Evolutionary conservation across 768 basidiomycete species (phyloP).

Genomic region (Rhodotorula diobovata): DNA sequence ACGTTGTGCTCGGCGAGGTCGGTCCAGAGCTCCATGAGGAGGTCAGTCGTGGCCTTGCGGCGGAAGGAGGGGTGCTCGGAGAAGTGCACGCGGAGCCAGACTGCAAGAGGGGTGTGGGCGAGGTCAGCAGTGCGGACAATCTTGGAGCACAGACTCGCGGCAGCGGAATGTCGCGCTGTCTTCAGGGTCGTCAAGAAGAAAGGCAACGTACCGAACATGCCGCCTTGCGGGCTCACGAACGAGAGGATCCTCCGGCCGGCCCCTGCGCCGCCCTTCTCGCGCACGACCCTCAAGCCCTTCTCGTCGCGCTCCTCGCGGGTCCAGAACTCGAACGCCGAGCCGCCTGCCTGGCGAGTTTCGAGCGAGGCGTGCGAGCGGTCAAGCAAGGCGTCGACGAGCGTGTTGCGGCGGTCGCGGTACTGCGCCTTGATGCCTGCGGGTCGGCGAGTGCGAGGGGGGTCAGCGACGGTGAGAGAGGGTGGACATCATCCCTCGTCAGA

Average conservation of each 20-base stretch:
- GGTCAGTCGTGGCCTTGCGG: slow-evolving; percentile 46
- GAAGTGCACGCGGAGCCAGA: slow-evolving; percentile 63
- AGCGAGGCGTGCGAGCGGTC: slow-evolving; percentile 53
- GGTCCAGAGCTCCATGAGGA: slow-evolving; percentile 59
- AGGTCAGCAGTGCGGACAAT: no score
- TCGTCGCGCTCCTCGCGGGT: slow-evolving; percentile 48
- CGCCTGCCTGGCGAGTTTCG: slow-evolving; percentile 52
- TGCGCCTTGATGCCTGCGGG: slow-evolving; percentile 54
- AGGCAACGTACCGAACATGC: slow-evolving; percentile 68
- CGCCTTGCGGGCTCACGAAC: slow-evolving; percentile 70
- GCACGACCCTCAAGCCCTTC: slow-evolving; percentile 55
- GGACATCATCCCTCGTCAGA: not conserved
- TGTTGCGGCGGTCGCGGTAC: slow-evolving; percentile 60
- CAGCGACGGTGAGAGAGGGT: not conserved
- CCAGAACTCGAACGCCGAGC: slow-evolving; percentile 39
- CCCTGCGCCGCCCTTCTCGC: slow-evolving; percentile 48
- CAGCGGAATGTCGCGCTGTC: not conserved
- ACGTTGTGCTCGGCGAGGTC: slow-evolving; percentile 61
- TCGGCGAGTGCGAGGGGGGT: not conserved
- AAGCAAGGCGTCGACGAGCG: slow-evolving; percentile 61
- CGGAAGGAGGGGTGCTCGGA: slow-evolving; percentile 55
- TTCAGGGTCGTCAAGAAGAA: not conserved
- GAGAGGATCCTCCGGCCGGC: slow-evolving; percentile 54
- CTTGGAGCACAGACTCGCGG: no score
- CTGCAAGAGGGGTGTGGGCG: slow-evolving; percentile 3